These are phyloP conservation scores for Hypsizygus marmoreus DNA, from an alignment of 768 basidiomycete species.

Conservation along the genomic window DNA sequence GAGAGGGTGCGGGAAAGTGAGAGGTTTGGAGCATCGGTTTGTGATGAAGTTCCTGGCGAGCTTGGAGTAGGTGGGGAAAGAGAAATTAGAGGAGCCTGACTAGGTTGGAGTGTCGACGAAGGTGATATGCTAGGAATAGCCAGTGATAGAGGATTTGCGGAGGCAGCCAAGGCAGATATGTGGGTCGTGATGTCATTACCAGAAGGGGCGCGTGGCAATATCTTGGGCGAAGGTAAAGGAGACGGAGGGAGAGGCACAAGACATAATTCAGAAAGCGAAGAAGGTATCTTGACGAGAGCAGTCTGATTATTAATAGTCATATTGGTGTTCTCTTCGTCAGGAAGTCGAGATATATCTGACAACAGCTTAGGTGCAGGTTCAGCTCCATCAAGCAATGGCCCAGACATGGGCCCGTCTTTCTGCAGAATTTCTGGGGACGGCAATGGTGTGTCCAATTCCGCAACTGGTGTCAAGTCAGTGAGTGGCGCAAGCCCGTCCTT, in stretches of 20 bases:
- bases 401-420: neutral
- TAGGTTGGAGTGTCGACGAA: no score
- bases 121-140: no score
- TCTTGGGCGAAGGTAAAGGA: constrained; percentile 5
- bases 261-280: no score
- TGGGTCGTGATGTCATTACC: constrained; percentile 3
- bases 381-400: neutral
- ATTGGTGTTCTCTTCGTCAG: no score
- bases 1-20: constrained; percentile 3
- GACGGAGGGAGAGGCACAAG: constrained; percentile 18
- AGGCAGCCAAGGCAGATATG: constrained; percentile 5
- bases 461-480: constrained; percentile 1
- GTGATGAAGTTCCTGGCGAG: no score
- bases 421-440: constrained; percentile 6
- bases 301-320: no score
- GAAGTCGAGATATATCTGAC: no score
- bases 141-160: no score
- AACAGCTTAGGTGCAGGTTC: no score
- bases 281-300: no score
- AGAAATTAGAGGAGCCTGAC: no score
- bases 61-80: no score
- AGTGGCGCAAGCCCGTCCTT: neutral
- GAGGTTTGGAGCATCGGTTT: neutral
- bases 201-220: neutral
- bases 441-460: constrained; percentile 14